A percentile compares a stretch with the other conserved stretches of the same genome.
These are phyloP conservation scores for Neofusicoccum umdonicola DNA, from an alignment of 2,329 filamentous ascomycete genomes.

Conservation along the genomic window DNA sequence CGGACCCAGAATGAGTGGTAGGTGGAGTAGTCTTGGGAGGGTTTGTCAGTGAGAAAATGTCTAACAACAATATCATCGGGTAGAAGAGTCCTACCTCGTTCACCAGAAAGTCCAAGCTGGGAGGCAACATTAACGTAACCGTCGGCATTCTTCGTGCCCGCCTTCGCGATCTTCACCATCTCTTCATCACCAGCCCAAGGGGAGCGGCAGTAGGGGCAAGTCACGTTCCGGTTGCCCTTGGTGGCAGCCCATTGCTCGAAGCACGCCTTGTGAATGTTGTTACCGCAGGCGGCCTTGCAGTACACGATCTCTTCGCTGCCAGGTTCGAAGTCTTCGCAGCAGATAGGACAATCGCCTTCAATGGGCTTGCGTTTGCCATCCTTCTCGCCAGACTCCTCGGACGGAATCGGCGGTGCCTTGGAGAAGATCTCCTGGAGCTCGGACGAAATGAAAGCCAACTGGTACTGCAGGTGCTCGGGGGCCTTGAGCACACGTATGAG, in stretches of 20 bases:
- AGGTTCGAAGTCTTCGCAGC: slow-evolving; percentile 55
- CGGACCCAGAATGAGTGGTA: slow-evolving; percentile 24
- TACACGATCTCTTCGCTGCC: slow-evolving; percentile 41
- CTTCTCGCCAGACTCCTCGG: slow-evolving; percentile 37
- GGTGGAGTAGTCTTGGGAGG: slow-evolving; percentile 21
- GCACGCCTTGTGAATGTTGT: slow-evolving; percentile 54
- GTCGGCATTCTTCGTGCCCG: slow-evolving; percentile 44
- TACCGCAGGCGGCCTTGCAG: slow-evolving; percentile 56
- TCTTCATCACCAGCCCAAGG: slow-evolving; percentile 52
- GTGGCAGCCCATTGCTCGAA: slow-evolving; percentile 48
- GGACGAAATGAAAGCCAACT: slow-evolving; percentile 57
- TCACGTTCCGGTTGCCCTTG: slow-evolving; percentile 38
- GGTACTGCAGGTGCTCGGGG: slow-evolving; percentile 55
- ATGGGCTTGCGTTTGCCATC: slow-evolving; percentile 56
- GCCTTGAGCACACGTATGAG: slow-evolving; percentile 59
- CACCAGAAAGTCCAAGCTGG: slow-evolving; percentile 57
- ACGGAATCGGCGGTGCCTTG: slow-evolving; percentile 50
- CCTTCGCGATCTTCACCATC: slow-evolving; percentile 46
- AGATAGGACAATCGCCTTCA: slow-evolving; percentile 63
- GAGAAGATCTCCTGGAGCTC: slow-evolving; percentile 58
- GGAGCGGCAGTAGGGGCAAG: slow-evolving; percentile 62
- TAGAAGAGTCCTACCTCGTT: slow-evolving; percentile 44
- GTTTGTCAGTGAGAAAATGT: not conserved
- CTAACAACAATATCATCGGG: not conserved
- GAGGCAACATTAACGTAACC: slow-evolving; percentile 63